Evolutionary conservation across 148 eudicot species (phyloP), one percentile per base, ranked within the genome.

Genomic region (Hydrangea macrophylla): DNA sequence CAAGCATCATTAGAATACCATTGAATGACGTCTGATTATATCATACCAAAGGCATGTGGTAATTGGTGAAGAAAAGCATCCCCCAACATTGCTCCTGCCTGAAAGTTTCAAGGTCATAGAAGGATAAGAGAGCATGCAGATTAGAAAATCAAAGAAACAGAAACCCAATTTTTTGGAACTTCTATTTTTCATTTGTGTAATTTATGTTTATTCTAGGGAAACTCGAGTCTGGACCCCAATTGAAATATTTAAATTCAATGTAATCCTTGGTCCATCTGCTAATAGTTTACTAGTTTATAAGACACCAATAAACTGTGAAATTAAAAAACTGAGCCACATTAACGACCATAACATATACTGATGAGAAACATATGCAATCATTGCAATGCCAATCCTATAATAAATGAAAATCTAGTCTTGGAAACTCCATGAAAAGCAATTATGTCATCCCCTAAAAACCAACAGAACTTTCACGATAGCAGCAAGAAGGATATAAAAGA

Each of bases 61-160:
- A 93, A 62, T 76, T 93, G 98, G 82, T 93, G 98, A 82, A 93
- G 84, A 82, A 93, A 93, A 61, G 98, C 96, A 79, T 93, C 96
- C 17, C 98, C 98, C 55, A 93, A 75, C 98, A 90, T 93, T n/a
- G 98, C 98, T 79, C 98, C 98, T 30, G 98, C 98, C 98, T 93
- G 86, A 73, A 79, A 61, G 73, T 30, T 58, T 58, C 37, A 54
- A 73, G 25, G 22, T 20, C 55, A 68, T 5, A 58, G 36, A 60
- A 65, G 32, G 28, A 17, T 61, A 58, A 77, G 55, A 40, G 23
- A 23, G 20, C 31, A 39, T 11, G 11, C 22, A 28, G 26, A 26
- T 22, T 25, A 69, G 42, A 10, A 22, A 62, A 26, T 28, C 28
- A 15, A 35, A 63, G 32, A 62, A 57, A 40, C 15, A 58, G 24